phyloP scores from a whole-genome alignment of 1,284 basidiomycete genomes.

The Testicularia cyperi region DNA sequence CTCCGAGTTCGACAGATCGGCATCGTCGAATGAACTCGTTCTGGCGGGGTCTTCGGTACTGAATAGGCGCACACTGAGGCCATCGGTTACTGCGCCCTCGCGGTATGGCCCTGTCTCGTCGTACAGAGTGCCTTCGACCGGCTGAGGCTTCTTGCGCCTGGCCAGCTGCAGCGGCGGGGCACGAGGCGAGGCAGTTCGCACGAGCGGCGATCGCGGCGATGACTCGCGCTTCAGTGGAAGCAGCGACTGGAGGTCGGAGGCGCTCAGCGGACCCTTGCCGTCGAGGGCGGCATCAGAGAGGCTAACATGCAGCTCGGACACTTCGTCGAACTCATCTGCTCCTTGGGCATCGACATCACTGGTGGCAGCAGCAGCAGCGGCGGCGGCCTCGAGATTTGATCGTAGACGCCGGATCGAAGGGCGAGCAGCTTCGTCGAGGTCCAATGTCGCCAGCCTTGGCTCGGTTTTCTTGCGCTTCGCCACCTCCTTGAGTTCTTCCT shows the following conservation, averaged over 20 bases:
- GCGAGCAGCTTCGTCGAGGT: slow-evolving; percentile 26
- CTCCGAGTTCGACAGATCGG: slow-evolving; percentile 23
- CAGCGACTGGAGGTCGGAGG: slow-evolving; percentile 11
- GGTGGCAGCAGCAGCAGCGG: slow-evolving; percentile 36
- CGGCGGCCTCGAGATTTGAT: slow-evolving; percentile 38
- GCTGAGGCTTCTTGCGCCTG: slow-evolving; percentile 37
- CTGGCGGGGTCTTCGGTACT: slow-evolving; percentile 12
- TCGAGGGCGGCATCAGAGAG: slow-evolving; percentile 26
- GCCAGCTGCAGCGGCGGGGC: slow-evolving; percentile 39
- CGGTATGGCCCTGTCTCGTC: slow-evolving; percentile 53
- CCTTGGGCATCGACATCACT: slow-evolving; percentile 2
- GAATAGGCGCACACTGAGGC: slow-evolving; percentile 56
- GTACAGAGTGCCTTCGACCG: slow-evolving; percentile 56
- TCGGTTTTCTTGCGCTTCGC: slow-evolving; percentile 7
- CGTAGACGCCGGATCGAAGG: slow-evolving; percentile 19
- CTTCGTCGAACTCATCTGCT: slow-evolving; percentile 12
- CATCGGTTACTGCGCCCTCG: slow-evolving; percentile 54
- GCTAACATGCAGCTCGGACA: slow-evolving; percentile 12
- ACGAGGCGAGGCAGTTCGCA: slow-evolving; percentile 13
- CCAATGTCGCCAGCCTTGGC: slow-evolving; percentile 14
- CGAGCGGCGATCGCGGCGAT: slow-evolving; percentile 3
- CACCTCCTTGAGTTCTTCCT: slow-evolving; percentile 6
- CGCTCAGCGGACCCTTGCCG: slow-evolving; percentile 26
- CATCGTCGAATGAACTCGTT: slow-evolving; percentile 23
- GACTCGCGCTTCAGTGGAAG: slow-evolving; percentile 2